Evolutionary conservation across 2,329 filamentous ascomycete genomes (phyloP).

Genomic region (Cladorrhinum sp.): DNA sequence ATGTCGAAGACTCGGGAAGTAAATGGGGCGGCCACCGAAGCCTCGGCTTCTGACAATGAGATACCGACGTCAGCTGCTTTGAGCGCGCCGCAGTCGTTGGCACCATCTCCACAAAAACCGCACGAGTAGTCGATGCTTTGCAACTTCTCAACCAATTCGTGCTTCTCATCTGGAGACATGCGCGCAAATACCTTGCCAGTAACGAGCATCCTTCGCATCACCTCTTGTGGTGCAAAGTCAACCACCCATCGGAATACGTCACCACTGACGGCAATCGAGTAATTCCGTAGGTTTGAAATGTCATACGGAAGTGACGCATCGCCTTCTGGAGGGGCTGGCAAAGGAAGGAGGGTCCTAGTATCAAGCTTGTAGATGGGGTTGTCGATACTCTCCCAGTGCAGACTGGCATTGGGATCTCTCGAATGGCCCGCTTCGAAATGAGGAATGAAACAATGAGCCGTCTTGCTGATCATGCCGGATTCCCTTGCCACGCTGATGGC

Average conservation of each 20-base stretch:
- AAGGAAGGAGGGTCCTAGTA: slow-evolving; percentile 64
- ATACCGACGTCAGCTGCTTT: slow-evolving; percentile 98
- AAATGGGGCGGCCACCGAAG: slow-evolving; percentile 96
- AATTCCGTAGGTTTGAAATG: slow-evolving; percentile 76
- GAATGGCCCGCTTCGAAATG: slow-evolving; percentile 79
- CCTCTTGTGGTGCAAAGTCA: slow-evolving; percentile 79
- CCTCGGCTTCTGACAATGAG: slow-evolving; percentile 93
- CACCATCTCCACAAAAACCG: slow-evolving; percentile 95
- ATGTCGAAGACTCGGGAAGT: slow-evolving; percentile 96
- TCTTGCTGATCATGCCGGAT: slow-evolving; percentile 75
- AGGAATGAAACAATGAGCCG: slow-evolving; percentile 88
- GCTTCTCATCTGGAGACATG: slow-evolving; percentile 99
- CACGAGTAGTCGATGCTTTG: slow-evolving; percentile 94
- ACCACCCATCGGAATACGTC: slow-evolving; percentile 97
- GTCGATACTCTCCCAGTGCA: slow-evolving; percentile 95
- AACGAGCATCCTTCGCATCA: slow-evolving; percentile 82
- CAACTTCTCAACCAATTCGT: slow-evolving; percentile 93
- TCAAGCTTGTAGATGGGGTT: slow-evolving; percentile 76
- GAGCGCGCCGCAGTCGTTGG: slow-evolving; percentile 93
- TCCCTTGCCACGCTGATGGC: slow-evolving; percentile 94
- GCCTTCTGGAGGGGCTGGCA: slow-evolving; percentile 58
- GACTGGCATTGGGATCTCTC: slow-evolving; percentile 66
- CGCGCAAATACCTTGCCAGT: slow-evolving; percentile 90
- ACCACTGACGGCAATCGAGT: slow-evolving; percentile 83
- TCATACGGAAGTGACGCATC: slow-evolving; percentile 86